A percentile compares a stretch with the other conserved stretches of the same genome.
Evolutionary conservation across 2,329 filamentous ascomycete genomes (phyloP).

Genomic region (Cladosporium cucumerinum): DNA sequence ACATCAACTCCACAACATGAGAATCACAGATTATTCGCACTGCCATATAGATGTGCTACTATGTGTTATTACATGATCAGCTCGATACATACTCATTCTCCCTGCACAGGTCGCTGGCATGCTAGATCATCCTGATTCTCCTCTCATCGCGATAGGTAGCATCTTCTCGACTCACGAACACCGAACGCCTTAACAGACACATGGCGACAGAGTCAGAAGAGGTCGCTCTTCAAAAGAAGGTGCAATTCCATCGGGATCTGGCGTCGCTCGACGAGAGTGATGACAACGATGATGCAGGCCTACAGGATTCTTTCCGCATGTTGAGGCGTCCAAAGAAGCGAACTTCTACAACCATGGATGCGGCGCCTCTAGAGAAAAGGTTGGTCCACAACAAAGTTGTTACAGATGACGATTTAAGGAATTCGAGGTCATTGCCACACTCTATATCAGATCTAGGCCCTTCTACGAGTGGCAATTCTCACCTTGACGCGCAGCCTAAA

Average conservation of each 20-base stretch:
- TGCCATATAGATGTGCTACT: background rate
- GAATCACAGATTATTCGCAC: background rate
- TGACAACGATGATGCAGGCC: conserved; percentile 23
- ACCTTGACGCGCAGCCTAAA: background rate
- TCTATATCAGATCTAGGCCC: conserved; percentile 26
- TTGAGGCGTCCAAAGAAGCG: background rate
- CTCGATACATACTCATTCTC: background rate
- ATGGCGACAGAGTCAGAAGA: conserved; percentile 3
- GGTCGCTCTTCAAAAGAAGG: conserved; percentile 15
- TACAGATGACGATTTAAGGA: background rate
- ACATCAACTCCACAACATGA: background rate
- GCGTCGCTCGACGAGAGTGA: conserved; percentile 17
- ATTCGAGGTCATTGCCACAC: conserved; percentile 20
- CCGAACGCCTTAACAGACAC: background rate
- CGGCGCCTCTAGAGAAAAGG: background rate
- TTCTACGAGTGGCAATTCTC: background rate
- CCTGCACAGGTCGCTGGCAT: background rate
- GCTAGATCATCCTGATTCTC: background rate
- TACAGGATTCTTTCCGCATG: conserved; percentile 13
- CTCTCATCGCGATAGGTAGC: background rate
- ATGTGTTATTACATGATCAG: background rate
- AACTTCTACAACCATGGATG: background rate
- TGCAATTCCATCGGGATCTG: background rate
- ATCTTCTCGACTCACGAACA: background rate
- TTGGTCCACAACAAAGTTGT: background rate